Conservation (phyloP, 352 stramenopile species). For the Phytophthora macrochlamydospora region DNA sequence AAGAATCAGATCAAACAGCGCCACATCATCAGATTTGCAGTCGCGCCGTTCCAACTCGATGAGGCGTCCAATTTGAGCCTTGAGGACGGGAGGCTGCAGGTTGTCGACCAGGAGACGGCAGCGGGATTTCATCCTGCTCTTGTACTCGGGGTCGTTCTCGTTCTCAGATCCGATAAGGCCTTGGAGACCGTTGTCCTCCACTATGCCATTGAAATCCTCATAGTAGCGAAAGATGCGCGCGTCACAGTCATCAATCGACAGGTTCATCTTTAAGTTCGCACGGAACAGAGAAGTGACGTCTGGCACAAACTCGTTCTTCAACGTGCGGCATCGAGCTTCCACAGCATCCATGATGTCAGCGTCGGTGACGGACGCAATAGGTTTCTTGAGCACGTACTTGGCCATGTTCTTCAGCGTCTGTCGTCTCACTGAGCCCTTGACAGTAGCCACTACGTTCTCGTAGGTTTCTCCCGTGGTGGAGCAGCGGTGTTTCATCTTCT, state of each 20-base stretch:
- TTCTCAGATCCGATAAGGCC: slow-evolving; percentile 3
- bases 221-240: slow-evolving; percentile 13
- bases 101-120: slow-evolving; percentile 7
- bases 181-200: slow-evolving; percentile 13
- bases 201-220: slow-evolving; percentile 14
- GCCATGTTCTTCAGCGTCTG: slow-evolving; percentile 14
- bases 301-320: slow-evolving; percentile 24
- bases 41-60: slow-evolving; percentile 8
- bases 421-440: slow-evolving; percentile 1
- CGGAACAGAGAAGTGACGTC: slow-evolving; percentile 20
- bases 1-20: slow-evolving; percentile 6
- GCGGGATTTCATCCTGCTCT: slow-evolving; percentile 1
- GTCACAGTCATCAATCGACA: slow-evolving; percentile 12
- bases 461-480: slow-evolving; percentile 11
- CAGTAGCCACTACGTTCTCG: slow-evolving; percentile 17
- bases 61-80: slow-evolving; percentile 4
- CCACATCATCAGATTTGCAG: slow-evolving; percentile 12
- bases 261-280: slow-evolving; percentile 14
- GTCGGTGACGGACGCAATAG: slow-evolving; percentile 10
- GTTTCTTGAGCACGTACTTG: slow-evolving; percentile 19
- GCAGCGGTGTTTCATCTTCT: slow-evolving; percentile 16
- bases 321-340: slow-evolving; percentile 1
- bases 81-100: slow-evolving; percentile 3
- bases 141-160: neutral
- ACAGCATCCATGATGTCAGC: slow-evolving; percentile 13